Base-by-base conservation (phyloP, 495 filamentous ascomycete genomes). In the Aspergillus cavernicola region DNA sequence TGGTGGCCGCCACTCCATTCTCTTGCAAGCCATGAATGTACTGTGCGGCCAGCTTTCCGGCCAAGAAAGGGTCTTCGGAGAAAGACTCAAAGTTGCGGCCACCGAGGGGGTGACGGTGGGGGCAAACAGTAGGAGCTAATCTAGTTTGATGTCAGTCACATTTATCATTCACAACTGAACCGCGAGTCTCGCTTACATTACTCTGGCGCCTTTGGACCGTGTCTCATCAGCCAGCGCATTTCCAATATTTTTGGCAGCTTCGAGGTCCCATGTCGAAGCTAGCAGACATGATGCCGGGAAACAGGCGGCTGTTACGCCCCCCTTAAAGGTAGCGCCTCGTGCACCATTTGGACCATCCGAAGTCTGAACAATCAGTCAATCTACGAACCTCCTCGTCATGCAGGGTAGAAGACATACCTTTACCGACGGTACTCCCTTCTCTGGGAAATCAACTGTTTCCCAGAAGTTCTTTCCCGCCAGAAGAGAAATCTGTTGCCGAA, bases 1-100 rank as follows among this genome's bases (percentile, higher is more conserved):
- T 71, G 4, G 81, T 83, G 4, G 84, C 80, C 19, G 77, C 77
- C 16, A 87, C 74, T 1, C 82, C 81, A 11, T 74, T 81, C 18
- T 70, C 72, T 58, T 88, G 82, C 11, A 88, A 74, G 2, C 85
- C 85, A 38, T 76, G 76, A 37, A 51, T 51, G 7, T 40, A 38
- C 16, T 41, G 36, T n/a, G 33, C 44, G 6, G 36, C 35, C n/a
- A 51, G 24, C 26, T 42, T 51, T 22, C 48, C 48, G 37, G 48
- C 48, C 13, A 51, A 24, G 36, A 51, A 51, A 13, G 48, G 48
- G 37, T 51, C 53, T 20, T 56, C 53, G 15, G 36, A 35, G 44
- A 41, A 56, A 4, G 44, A 41, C 29, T 56, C 53, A 23, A 50
- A 56, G 29, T 56, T 56, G 37, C 53, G 45, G 10, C 53, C 53